Evolutionary conservation across 306 rosid species (phyloP).

Genomic region (Arachis hypogaea): DNA sequence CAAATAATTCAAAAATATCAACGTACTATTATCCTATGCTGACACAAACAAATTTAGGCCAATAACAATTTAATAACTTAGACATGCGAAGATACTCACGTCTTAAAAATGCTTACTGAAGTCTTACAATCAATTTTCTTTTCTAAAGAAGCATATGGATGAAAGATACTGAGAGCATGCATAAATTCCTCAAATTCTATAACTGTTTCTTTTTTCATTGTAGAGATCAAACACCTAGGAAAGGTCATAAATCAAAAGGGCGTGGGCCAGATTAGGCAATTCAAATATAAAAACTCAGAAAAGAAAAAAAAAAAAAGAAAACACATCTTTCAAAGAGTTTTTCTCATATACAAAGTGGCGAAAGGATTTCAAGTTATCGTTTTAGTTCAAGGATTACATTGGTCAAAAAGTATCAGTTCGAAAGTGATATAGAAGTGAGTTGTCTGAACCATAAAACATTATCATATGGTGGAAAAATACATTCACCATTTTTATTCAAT

Average conservation of each 20-base stretch:
- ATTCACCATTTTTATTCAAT: constrained; percentile 12
- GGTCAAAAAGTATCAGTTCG: constrained; percentile 7
- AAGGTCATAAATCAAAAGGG: not conserved
- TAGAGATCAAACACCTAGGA: constrained; percentile 50
- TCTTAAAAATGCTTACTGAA: constrained; percentile 25
- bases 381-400: not conserved
- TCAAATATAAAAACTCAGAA: not conserved
- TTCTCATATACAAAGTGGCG: not conserved
- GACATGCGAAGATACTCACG: constrained; percentile 38
- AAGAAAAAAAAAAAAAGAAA: not conserved
- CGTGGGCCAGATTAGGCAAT: not conserved
- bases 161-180: constrained; percentile 46
- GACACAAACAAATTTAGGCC: constrained; percentile 19
- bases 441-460: constrained; percentile 3
- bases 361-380: too few species aligned
- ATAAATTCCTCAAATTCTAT: constrained; percentile 81
- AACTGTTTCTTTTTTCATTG: constrained; percentile 64
- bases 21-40: constrained; percentile 30
- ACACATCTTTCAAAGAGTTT: not conserved
- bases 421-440: constrained; percentile 1
- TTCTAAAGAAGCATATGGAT: constrained; percentile 43
- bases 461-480: not conserved
- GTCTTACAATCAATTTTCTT: constrained; percentile 72
- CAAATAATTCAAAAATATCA: constrained; percentile 20
- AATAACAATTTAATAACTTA: constrained; percentile 21